phyloP scores from a whole-genome alignment of 2,329 filamentous ascomycete genomes.

The Fusarium mexicanum region DNA sequence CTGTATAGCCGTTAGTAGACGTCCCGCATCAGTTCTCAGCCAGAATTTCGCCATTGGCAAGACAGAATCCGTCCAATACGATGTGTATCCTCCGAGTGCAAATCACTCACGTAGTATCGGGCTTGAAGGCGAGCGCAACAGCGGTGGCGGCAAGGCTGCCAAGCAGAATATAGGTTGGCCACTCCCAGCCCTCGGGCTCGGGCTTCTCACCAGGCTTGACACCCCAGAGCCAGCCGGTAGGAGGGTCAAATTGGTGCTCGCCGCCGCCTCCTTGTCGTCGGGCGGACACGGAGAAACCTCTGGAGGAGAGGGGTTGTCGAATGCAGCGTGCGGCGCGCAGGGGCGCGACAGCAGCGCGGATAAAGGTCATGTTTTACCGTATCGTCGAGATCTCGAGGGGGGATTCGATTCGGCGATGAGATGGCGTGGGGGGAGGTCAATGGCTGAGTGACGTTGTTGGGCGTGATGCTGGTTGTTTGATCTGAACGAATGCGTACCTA shows the following conservation, averaged over 20 bases:
- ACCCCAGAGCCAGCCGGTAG: conserved; percentile 91
- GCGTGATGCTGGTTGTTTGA: conserved; percentile 36
- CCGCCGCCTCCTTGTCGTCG: conserved; percentile 54
- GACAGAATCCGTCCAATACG: background rate
- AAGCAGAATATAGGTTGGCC: conserved; percentile 84
- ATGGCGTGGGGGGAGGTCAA: conserved; percentile 40
- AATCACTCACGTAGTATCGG: conserved; percentile 91
- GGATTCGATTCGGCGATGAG: conserved; percentile 37
- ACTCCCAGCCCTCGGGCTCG: conserved; percentile 97
- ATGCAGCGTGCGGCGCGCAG: conserved; percentile 52
- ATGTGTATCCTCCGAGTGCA: background rate
- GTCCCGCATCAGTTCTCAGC: conserved; percentile 14
- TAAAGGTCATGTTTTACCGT: conserved; percentile 47
- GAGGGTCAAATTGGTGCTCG: conserved; percentile 87
- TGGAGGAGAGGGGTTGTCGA: conserved; percentile 47
- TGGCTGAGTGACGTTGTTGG: conserved; percentile 41
- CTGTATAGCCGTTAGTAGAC: conserved; percentile 59
- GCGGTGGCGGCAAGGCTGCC: conserved; percentile 77
- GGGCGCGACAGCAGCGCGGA: conserved; percentile 50
- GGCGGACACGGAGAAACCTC: conserved; percentile 57
- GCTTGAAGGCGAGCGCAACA: conserved; percentile 93
- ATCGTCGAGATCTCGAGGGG: conserved; percentile 28
- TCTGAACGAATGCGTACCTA: conserved; percentile 31
- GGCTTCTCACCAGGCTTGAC: conserved; percentile 95
- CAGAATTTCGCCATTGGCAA: background rate